Percentiles rank a stretch among this genome's conserved stretches.
phyloP scores from a whole-genome alignment of 2,329 filamentous ascomycete genomes.

The Colletotrichum siamense region DNA sequence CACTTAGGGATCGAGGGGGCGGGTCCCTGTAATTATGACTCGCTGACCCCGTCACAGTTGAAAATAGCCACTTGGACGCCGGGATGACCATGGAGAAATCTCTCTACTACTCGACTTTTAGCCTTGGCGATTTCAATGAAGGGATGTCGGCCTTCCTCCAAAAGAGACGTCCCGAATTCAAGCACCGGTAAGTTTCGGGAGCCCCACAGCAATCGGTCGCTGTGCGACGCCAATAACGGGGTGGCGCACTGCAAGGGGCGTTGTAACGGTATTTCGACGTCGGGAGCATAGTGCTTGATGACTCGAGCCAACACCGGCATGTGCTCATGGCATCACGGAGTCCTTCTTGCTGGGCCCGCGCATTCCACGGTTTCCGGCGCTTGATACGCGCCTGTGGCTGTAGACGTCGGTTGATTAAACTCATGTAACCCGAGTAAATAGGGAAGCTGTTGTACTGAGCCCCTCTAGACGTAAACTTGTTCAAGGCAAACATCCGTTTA shows the following conservation, averaged over 20 bases:
- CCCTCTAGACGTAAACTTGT: background rate
- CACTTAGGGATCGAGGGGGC: background rate
- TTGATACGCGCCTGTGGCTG: background rate
- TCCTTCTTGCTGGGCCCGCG: background rate
- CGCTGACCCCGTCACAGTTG: slow-evolving; percentile 35
- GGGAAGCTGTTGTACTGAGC: background rate
- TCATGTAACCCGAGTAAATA: background rate
- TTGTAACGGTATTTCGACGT: background rate
- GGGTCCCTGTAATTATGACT: slow-evolving; percentile 5
- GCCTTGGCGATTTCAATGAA: slow-evolving; percentile 42
- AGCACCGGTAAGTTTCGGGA: slow-evolving; percentile 20
- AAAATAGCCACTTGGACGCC: slow-evolving; percentile 43
- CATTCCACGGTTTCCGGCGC: background rate
- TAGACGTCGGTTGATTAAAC: background rate
- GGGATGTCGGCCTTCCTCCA: slow-evolving; percentile 46
- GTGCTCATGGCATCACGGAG: background rate
- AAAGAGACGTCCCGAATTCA: slow-evolving; percentile 36
- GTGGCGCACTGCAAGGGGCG: background rate
- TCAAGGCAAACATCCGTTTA: background rate
- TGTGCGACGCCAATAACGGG: background rate
- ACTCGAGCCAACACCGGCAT: background rate
- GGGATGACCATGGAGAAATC: slow-evolving; percentile 41
- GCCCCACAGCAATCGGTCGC: background rate
- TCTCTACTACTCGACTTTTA: slow-evolving; percentile 42
- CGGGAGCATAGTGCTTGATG: background rate